Evolutionary conservation across 768 basidiomycete genomes (phyloP).

Genomic region (Chalciporus piperatus): DNA sequence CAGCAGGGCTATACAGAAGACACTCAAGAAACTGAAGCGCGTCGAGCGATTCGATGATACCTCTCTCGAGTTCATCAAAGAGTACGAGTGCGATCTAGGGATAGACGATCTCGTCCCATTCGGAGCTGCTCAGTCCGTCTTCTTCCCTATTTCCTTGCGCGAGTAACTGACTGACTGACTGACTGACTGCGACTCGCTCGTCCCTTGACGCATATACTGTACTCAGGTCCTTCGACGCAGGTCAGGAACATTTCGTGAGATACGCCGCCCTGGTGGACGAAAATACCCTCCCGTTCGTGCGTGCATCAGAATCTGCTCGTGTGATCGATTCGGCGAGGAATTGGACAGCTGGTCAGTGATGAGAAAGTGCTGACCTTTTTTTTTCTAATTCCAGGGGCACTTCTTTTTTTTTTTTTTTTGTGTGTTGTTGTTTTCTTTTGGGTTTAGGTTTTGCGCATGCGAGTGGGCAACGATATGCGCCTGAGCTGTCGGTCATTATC

Average conservation of each 20-base stretch:
- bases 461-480: conserved; percentile 41
- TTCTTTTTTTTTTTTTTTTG: too few relatives aligned
- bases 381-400: conserved; percentile 36
- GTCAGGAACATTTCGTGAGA: conserved; percentile 45
- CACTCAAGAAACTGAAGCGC: conserved; percentile 52
- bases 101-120: conserved; percentile 57
- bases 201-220: too few relatives aligned
- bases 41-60: conserved; percentile 43
- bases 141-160: too few relatives aligned
- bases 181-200: too few relatives aligned
- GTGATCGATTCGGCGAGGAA: conserved; percentile 65
- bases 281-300: conserved; percentile 48
- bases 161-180: too few relatives aligned
- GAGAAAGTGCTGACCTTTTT: background rate
- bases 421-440: too few relatives aligned
- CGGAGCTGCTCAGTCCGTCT: conserved; percentile 65
- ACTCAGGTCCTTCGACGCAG: conserved; percentile 48
- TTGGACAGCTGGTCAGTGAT: conserved; percentile 55
- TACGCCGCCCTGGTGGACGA: conserved; percentile 47
- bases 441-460: conserved; percentile 43
- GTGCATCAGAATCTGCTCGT: conserved; percentile 46
- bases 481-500: conserved; percentile 53
- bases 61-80: conserved; percentile 48
- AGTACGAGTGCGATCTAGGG: conserved; percentile 58
- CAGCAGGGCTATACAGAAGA: conserved; percentile 37